These are phyloP conservation scores for Neurospora cerealis DNA, from an alignment of 495 filamentous ascomycete species.

Conservation along the genomic window DNA sequence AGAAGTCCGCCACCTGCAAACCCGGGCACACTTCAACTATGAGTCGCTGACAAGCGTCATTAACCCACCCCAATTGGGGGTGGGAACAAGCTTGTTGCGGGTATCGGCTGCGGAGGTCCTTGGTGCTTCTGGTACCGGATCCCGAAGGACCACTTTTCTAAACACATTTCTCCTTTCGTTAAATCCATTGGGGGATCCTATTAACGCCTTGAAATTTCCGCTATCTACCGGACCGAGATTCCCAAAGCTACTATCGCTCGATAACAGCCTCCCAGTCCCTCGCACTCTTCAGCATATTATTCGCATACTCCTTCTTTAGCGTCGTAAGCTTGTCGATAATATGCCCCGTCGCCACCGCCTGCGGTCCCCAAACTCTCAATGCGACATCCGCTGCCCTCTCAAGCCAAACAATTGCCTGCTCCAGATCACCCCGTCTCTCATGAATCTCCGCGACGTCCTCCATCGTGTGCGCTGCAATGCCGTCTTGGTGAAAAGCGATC, in stretches of 20 bases:
- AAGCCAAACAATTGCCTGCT: conserved; percentile 17
- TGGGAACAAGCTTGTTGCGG: too few relatives aligned
- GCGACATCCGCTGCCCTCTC: conserved; percentile 20
- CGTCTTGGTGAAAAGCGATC: conserved; percentile 15
- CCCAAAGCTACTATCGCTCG: not conserved
- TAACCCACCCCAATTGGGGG: too few relatives aligned
- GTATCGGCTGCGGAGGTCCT: too few relatives aligned
- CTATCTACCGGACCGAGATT: not conserved
- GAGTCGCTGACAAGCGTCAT: too few relatives aligned
- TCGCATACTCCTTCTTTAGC: conserved; percentile 16
- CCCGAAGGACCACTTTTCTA: too few relatives aligned
- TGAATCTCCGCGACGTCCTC: conserved; percentile 25
- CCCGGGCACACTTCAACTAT: too few relatives aligned
- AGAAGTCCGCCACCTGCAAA: too few relatives aligned
- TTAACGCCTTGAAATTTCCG: too few relatives aligned
- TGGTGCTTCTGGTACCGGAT: too few relatives aligned
- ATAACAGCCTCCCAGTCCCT: conserved; percentile 16
- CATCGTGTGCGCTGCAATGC: conserved; percentile 23
- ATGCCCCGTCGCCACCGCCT: conserved; percentile 17
- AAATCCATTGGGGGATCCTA: too few relatives aligned
- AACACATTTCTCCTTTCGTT: too few relatives aligned
- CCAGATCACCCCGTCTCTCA: conserved; percentile 18
- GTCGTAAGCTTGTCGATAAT: conserved; percentile 23
- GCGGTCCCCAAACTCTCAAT: conserved; percentile 17
- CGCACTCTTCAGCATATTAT: conserved; percentile 18